Percentiles rank a stretch among this genome's conserved stretches.
Evolutionary conservation across 2,329 filamentous ascomycete species (phyloP).

Genomic region (Xylogone sp.): DNA sequence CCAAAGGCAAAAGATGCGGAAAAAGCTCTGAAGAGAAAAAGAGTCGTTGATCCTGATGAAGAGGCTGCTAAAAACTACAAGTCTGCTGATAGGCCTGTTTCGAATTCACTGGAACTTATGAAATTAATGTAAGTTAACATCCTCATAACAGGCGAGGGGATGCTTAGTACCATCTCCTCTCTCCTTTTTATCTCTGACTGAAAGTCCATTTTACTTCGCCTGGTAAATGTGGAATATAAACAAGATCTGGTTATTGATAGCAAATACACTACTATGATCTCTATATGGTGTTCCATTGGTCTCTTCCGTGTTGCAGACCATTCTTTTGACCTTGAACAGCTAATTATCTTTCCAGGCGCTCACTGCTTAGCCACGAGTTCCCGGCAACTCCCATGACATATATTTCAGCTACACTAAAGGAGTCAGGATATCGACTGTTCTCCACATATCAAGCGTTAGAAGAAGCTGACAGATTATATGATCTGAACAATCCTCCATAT

Average conservation of each 20-base stretch:
- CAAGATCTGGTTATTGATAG: too few species aligned
- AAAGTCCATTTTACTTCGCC: too few species aligned
- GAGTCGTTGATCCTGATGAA: constrained; percentile 30
- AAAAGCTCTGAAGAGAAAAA: constrained; percentile 31
- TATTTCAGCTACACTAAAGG: constrained; percentile 30
- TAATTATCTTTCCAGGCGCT: constrained; percentile 14
- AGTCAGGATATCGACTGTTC: constrained; percentile 27
- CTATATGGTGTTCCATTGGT: too few species aligned
- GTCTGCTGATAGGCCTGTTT: constrained; percentile 20
- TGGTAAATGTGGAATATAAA: too few species aligned
- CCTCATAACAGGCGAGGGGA: too few species aligned
- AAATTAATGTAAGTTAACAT: constrained; percentile 13
- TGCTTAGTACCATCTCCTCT: too few species aligned
- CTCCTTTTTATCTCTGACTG: too few species aligned
- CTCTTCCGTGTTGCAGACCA: too few species aligned
- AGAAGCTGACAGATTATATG: constrained; percentile 31
- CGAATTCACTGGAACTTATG: constrained; percentile 9
- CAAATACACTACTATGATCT: too few species aligned
- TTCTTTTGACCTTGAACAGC: not conserved
- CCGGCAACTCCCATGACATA: constrained; percentile 30
- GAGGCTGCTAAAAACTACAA: constrained; percentile 30
- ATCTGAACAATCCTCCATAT: constrained; percentile 18
- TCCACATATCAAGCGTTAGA: constrained; percentile 27
- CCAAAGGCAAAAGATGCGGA: constrained; percentile 36
- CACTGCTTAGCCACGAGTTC: constrained; percentile 30